Percentiles rank a stretch among this genome's conserved stretches.
phyloP scores from a whole-genome alignment of 495 filamentous ascomycete species.

The Neurospora sp. region DNA sequence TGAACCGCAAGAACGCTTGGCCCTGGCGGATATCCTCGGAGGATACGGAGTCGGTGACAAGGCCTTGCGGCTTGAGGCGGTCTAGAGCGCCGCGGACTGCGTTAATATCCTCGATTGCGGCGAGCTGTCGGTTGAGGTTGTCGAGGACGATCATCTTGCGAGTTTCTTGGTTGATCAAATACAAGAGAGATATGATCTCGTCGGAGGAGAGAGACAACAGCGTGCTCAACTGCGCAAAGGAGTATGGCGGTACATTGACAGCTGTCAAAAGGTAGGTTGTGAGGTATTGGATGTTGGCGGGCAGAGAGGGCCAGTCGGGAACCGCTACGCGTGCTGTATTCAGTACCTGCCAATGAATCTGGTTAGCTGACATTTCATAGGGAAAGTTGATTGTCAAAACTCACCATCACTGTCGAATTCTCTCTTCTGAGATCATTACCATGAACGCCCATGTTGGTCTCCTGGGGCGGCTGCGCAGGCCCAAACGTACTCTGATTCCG shows the following conservation, averaged over 20 bases:
- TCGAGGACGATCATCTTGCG: background rate
- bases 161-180: constrained; percentile 2
- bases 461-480: background rate
- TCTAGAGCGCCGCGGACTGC: background rate
- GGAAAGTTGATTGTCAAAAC: background rate
- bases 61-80: background rate
- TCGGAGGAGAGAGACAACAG: background rate
- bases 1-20: constrained; percentile 2
- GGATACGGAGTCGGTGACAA: constrained; percentile 5
- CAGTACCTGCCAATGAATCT: background rate
- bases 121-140: background rate
- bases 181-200: background rate
- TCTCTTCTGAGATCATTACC: background rate
- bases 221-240: background rate
- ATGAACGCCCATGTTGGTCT: background rate
- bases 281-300: constrained; percentile 9
- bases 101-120: background rate
- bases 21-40: constrained; percentile 4
- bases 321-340: background rate
- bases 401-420: background rate
- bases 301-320: constrained; percentile 7
- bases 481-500: background rate
- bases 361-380: background rate
- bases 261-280: constrained; percentile 8
- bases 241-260: background rate